phyloP scores from a whole-genome alignment of 805 yeast genomes.

The Henningerozyma blattae region DNA sequence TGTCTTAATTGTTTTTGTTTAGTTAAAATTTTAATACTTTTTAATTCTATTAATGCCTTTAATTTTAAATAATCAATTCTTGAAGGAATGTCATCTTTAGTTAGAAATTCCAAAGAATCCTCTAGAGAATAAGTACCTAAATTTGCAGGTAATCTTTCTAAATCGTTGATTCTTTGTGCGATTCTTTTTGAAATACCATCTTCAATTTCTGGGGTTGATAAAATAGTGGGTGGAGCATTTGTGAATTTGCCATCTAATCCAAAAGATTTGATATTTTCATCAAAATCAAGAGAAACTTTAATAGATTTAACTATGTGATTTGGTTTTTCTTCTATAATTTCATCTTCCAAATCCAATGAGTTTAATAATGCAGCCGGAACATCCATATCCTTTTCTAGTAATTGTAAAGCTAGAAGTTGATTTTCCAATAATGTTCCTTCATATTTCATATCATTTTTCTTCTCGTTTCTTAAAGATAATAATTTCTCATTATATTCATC shows the following conservation, averaged over 20 bases:
- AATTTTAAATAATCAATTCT: slow-evolving; percentile 48
- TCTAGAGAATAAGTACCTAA: slow-evolving; percentile 44
- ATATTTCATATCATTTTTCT: slow-evolving; percentile 19
- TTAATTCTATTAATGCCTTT: slow-evolving; percentile 59
- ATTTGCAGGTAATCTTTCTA: slow-evolving; percentile 59
- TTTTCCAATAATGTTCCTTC: slow-evolving; percentile 37
- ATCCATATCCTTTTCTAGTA: slow-evolving; percentile 53
- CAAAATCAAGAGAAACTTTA: slow-evolving; percentile 20
- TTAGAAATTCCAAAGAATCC: slow-evolving; percentile 29
- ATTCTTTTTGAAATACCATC: slow-evolving; percentile 41
- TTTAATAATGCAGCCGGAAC: slow-evolving; percentile 42
- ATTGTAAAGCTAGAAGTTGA: slow-evolving; percentile 53
- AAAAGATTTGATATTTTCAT: slow-evolving; percentile 19
- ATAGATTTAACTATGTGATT: slow-evolving; percentile 7
- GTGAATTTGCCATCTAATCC: slow-evolving; percentile 22
- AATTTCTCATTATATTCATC: slow-evolving; percentile 23
- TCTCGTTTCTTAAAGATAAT: slow-evolving; percentile 18
- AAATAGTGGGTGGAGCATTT: slow-evolving; percentile 15
- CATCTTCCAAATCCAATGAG: slow-evolving; percentile 13
- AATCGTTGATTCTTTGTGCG: slow-evolving; percentile 42
- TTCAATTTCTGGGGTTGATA: slow-evolving; percentile 44
- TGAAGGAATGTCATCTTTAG: slow-evolving; percentile 34
- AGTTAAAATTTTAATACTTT: slow-evolving; percentile 49
- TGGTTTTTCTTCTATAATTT: slow-evolving; percentile 6
- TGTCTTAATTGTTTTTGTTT: slow-evolving; percentile 64